A percentile compares a stretch with the other conserved stretches of the same genome.
phyloP scores from a whole-genome alignment of 2,329 filamentous ascomycete species.

The Arthrobotrys iridis region DNA sequence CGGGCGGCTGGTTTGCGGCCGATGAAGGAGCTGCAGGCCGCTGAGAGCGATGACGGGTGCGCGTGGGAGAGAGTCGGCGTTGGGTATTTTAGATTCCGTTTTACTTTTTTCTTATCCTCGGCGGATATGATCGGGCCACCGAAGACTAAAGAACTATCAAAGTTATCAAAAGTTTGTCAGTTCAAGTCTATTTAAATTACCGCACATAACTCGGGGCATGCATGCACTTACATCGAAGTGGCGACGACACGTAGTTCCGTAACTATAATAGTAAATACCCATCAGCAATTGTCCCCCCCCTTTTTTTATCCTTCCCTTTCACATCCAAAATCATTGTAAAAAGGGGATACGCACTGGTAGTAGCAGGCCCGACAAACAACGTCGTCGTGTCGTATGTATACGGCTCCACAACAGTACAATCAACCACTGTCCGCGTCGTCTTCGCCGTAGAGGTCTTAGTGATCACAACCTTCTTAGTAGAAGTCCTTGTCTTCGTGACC shows the following conservation, averaged over 20 bases:
- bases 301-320: too few relatives aligned
- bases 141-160: slow-evolving; percentile 30
- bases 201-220: too few relatives aligned
- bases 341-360: slow-evolving; percentile 26
- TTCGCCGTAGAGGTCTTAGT: slow-evolving; percentile 3
- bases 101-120: slow-evolving; percentile 12
- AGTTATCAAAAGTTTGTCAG: too few relatives aligned
- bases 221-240: slow-evolving; percentile 12
- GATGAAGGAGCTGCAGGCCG: slow-evolving; percentile 23
- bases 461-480: neutral
- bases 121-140: slow-evolving; percentile 20
- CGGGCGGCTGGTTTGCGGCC: neutral
- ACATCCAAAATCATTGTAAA: neutral
- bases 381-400: slow-evolving; percentile 43
- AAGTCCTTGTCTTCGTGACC: slow-evolving; percentile 10
- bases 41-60: slow-evolving; percentile 20
- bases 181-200: too few relatives aligned
- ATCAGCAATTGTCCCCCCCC: neutral
- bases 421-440: neutral
- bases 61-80: slow-evolving; percentile 17
- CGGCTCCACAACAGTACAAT: slow-evolving; percentile 18
- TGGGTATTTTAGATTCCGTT: slow-evolving; percentile 29
- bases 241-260: slow-evolving; percentile 23
- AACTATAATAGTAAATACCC: neutral
- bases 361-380: slow-evolving; percentile 27